Base-by-base conservation (phyloP, 768 basidiomycete genomes). In the Boletus eberwhitei region DNA sequence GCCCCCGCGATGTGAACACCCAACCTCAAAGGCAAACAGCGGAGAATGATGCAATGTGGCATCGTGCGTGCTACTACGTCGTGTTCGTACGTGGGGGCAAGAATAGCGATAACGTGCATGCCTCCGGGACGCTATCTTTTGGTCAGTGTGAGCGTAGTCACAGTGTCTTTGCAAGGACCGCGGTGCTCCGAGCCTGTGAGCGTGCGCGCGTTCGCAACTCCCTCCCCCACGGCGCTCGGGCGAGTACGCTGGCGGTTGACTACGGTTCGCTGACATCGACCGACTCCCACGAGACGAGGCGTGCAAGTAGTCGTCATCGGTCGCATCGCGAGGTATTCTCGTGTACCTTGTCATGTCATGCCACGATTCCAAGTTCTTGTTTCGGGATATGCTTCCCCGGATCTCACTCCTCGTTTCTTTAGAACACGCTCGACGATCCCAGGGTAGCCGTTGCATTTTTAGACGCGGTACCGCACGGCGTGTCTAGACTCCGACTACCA, bases 11-110 rank as follows among this genome's bases (percentile, higher is more conserved):
- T 47, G 48, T 29, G 44, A 52, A 49, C 37, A 50, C 2, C 7
- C 42, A n/a, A n/a, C 31, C 4, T 14, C 40, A 21, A 35, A 46
- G 56, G 59, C 39, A 60, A 60, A 48, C 42, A 54, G 43, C 56
- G 66, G 63, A 60, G 50, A 60, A 60, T 66, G 63, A 59, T 26
- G 34, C 29, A 7, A 47, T 58, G 55, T 56, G 45, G 56, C 37
- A 59, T 34, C 24, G 24, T 26, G 46, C n/a, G 39, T 40, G 34
- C 22, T 55, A 12, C 37, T n/a, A n/a, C n/a, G 54, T 54, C 31
- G 42, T 53, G 42, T 54, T 34, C 34, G 26, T 34, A 43, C 50
- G 17, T 35, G 35, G 19, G 22, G 38, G n/a, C 34, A 47, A 45
- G 57, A 40, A 37, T 36, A 26, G 31, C 14, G 31, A 34, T 19